Conservation (phyloP, 768 basidiomycete genomes). For the Xanthoconium stramineum region DNA sequence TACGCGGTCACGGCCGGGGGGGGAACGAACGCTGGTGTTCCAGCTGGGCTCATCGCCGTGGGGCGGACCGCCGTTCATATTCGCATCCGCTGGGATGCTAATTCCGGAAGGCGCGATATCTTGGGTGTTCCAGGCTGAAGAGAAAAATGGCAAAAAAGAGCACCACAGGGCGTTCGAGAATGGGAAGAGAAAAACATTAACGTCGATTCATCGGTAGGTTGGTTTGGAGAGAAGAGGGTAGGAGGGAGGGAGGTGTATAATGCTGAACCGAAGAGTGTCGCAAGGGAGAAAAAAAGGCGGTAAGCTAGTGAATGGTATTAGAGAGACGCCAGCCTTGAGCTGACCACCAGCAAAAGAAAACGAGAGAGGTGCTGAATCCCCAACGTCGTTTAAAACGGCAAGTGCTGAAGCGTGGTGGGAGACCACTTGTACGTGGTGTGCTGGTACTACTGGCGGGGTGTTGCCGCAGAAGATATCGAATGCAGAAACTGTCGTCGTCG, state of each 20-base stretch:
- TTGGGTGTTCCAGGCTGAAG: slow-evolving; percentile 80
- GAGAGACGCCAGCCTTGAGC: slow-evolving; percentile 35
- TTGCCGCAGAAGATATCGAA: slow-evolving; percentile 41
- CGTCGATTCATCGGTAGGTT: slow-evolving; percentile 34
- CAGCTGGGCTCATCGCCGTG: slow-evolving; percentile 56
- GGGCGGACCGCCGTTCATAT: slow-evolving; percentile 43
- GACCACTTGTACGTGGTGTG: slow-evolving; percentile 27
- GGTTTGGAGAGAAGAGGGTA: slow-evolving; percentile 21
- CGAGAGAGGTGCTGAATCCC: slow-evolving; percentile 19
- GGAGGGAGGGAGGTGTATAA: slow-evolving; percentile 13
- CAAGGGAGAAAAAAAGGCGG: slow-evolving; percentile 11
- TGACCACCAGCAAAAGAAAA: slow-evolving; percentile 24
- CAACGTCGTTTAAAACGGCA: slow-evolving; percentile 26
- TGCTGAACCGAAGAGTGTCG: slow-evolving; percentile 11
- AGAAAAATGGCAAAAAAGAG: slow-evolving; percentile 12
- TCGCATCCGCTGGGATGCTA: slow-evolving; percentile 61
- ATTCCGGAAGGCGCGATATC: slow-evolving; percentile 76
- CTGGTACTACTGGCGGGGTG: slow-evolving; percentile 31
- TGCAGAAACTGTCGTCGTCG: slow-evolving; percentile 53
- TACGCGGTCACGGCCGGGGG: slow-evolving; percentile 35
- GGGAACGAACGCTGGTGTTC: slow-evolving; percentile 47
- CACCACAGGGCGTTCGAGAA: slow-evolving; percentile 20
- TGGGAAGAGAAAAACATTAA: slow-evolving; percentile 41
- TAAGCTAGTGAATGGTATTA: slow-evolving; percentile 10
- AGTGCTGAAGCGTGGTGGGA: slow-evolving; percentile 32